Evolutionary conservation across 768 basidiomycete genomes (phyloP), one percentile per base, ranked within the genome.

Genomic region (Candolleomyces aberdarensis): DNA sequence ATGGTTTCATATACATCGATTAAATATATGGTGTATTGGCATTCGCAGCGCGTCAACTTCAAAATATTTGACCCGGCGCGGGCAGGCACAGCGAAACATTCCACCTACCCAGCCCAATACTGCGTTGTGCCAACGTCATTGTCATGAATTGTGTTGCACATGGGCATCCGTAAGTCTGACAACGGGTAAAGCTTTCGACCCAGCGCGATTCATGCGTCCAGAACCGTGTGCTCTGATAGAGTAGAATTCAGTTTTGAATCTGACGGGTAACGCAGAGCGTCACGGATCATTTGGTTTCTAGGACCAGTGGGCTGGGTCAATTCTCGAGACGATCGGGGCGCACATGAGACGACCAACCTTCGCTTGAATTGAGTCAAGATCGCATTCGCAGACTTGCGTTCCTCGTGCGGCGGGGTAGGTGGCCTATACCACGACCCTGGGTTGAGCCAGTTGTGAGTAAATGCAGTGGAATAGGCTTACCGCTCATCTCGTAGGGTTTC

Each of bases 291-390:
- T 31, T 63, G 58, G 63, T 69, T 71, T 58, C 67, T 72, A 36
- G 59, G 44, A 39, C 31, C 26, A 59, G 51, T 15, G 8, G 32
- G 19, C n/a, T 47, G 48, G 62, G 48, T 62, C 14, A 58, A 32
- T 22, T 2, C 36, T 57, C 10, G 43, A 8, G 17, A 48, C 26
- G 19, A 26, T 22, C 44, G 26, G 41, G 41, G 41, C 41, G 68
- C 61, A 17, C 49, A 64, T 48, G 39, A 43, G 36, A 53, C 26
- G 58, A 66, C 63, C 36, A 62, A 87, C 91, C 88, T 84, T 62
- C 87, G 83, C 70, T 86, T 91, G 71, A 87, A 92, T 65, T 83
- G 85, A 2, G 83, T 71, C 11, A 92, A 73, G 26, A 83, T 74
- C 9, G 76, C 72, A 22, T 80, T 79, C 14, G 85, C 82, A 29